phyloP scores from a whole-genome alignment of 345 rosid species.

The Linum trigynum region DNA sequence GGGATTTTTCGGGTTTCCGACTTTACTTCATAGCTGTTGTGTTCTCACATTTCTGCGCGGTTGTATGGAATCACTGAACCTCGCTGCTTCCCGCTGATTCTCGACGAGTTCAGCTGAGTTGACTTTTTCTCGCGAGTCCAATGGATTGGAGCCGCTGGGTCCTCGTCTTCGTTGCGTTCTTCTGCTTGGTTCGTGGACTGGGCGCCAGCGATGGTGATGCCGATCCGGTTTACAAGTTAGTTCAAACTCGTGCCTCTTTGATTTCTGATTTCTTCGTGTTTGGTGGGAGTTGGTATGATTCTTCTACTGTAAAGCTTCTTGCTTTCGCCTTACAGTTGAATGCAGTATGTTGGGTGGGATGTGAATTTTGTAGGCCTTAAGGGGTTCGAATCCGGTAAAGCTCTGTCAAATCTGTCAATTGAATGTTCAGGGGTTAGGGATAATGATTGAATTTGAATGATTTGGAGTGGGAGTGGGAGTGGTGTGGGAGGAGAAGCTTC shows the following conservation, averaged over 20 bases:
- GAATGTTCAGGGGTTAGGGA: background rate
- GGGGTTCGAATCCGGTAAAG: background rate
- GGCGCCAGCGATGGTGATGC: conserved; percentile 72
- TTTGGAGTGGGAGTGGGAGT: no score
- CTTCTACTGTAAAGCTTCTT: no score
- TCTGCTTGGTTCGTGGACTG: conserved; percentile 27
- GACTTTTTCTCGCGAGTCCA: background rate
- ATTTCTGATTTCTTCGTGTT: background rate
- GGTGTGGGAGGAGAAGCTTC: no score
- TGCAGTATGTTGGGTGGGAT: background rate
- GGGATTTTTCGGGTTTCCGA: no score
- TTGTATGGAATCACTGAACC: no score
- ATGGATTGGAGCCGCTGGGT: background rate
- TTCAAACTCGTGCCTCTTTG: background rate
- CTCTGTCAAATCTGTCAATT: background rate
- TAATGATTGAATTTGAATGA: no score
- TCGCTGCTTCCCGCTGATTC: no score
- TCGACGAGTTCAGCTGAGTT: background rate
- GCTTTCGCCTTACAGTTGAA: background rate
- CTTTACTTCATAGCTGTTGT: no score
- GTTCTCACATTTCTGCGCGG: no score
- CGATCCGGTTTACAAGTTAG: conserved; percentile 78
- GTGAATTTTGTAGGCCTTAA: background rate
- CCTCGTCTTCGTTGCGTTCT: conserved; percentile 3
- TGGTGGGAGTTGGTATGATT: no score